A percentile compares a stretch with the other conserved stretches of the same genome.
Conservation (phyloP, 345 rosid genomes). For the Rhodamnia rubescens region DNA sequence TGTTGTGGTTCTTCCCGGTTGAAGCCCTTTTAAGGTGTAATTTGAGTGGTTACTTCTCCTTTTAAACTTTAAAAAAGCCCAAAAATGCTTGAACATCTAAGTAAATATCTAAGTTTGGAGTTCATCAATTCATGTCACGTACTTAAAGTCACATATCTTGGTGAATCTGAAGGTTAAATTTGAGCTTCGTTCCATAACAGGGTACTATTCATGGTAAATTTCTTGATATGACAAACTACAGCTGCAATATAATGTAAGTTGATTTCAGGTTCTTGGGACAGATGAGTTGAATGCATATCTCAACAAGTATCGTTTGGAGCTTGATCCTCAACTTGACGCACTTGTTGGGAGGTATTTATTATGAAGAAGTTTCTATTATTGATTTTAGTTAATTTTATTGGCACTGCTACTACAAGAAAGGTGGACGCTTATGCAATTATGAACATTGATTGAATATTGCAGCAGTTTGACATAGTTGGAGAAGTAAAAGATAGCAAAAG, state of each 20-base stretch:
- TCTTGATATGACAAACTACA: background rate
- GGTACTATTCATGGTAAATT: background rate
- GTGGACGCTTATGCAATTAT: background rate
- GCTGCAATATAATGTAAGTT: background rate
- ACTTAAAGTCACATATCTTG: background rate
- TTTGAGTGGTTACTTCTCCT: background rate
- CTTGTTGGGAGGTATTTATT: slow-evolving; percentile 74
- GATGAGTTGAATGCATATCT: slow-evolving; percentile 88
- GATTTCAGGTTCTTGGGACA: slow-evolving; percentile 70
- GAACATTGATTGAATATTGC: background rate
- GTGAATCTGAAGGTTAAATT: background rate
- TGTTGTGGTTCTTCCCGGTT: background rate
- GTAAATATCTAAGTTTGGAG: background rate
- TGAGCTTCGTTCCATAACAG: background rate
- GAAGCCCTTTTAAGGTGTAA: background rate
- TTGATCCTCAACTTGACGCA: slow-evolving; percentile 86
- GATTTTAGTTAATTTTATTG: background rate
- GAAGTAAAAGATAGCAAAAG: background rate
- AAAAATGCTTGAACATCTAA: background rate
- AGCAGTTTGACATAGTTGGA: background rate
- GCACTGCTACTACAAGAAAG: background rate
- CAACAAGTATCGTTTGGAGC: slow-evolving; percentile 78
- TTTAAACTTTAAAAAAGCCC: background rate
- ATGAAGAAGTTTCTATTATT: background rate
- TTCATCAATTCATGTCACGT: background rate